Percentiles rank a stretch among this genome's conserved stretches.
phyloP scores from a whole-genome alignment of 1,139 yeast species.

The Kodamaea alishanica region DNA sequence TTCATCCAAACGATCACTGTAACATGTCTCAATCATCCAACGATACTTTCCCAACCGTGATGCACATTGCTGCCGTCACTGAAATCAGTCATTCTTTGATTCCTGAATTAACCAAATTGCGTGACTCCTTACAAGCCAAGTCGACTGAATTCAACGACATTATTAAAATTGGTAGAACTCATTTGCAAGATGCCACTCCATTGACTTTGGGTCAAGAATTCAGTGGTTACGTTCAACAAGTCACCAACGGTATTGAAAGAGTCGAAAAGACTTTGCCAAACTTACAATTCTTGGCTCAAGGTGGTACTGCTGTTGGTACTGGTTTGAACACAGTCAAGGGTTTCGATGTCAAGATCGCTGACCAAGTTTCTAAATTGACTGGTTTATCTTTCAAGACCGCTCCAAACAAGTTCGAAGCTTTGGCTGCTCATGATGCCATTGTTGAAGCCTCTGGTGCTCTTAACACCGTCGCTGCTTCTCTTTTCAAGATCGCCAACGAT shows the following conservation, averaged over 20 bases:
- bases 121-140: constrained; percentile 73
- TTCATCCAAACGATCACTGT: constrained; percentile 97
- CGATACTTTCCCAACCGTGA: constrained; percentile 98
- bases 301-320: constrained; percentile 99
- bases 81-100: constrained; percentile 73
- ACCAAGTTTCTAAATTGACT: constrained; percentile 73
- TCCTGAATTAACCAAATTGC: constrained; percentile 75
- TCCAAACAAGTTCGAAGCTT: constrained; percentile 97
- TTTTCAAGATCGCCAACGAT: constrained; percentile 95
- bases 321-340: constrained; percentile 93
- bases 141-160: constrained; percentile 79
- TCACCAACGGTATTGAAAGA: constrained; percentile 85
- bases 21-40: constrained; percentile 98
- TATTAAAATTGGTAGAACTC: constrained; percentile 98
- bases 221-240: constrained; percentile 92
- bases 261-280: constrained; percentile 73
- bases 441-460: constrained; percentile 97
- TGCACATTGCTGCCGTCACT: constrained; percentile 97
- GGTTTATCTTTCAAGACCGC: constrained; percentile 90
- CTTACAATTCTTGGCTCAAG: constrained; percentile 86
- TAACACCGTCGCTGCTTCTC: constrained; percentile 89
- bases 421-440: constrained; percentile 97
- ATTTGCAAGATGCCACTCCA: constrained; percentile 98
- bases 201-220: constrained; percentile 97
- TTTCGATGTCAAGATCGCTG: constrained; percentile 80